phyloP scores from a whole-genome alignment of 2,329 filamentous ascomycete genomes.

The Scedosporium aurantiacum region DNA sequence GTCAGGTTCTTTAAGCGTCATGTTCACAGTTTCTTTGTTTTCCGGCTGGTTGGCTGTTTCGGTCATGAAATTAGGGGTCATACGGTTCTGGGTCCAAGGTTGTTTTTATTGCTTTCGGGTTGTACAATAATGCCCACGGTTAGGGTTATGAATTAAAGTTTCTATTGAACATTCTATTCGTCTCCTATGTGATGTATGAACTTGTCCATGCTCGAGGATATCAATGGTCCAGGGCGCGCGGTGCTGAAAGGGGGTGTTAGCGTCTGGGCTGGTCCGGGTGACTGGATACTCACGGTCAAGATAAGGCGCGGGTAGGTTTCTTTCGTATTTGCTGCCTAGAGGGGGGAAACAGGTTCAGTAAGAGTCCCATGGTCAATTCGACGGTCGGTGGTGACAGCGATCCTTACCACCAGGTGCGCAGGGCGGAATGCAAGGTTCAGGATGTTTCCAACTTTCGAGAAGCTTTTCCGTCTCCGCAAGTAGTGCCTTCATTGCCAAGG shows the following conservation, averaged over 20 bases:
- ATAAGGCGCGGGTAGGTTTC: constrained; percentile 73
- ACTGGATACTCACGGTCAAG: constrained; percentile 60
- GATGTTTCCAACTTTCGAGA: constrained; percentile 92
- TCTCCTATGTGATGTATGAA: too few species aligned
- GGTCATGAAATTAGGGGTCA: constrained; percentile 72
- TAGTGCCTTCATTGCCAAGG: constrained; percentile 50
- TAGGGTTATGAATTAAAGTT: constrained; percentile 53
- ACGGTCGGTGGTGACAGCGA: neutral
- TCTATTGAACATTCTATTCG: neutral
- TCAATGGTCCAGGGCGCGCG: neutral
- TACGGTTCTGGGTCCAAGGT: constrained; percentile 59
- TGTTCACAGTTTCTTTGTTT: constrained; percentile 45
- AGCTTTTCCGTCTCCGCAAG: constrained; percentile 81
- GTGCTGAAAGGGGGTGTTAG: neutral
- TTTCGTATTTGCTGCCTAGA: constrained; percentile 86
- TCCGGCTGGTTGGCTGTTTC: constrained; percentile 47
- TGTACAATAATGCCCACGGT: constrained; percentile 66
- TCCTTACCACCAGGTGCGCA: constrained; percentile 81
- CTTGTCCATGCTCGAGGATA: too few species aligned
- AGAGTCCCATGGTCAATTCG: neutral
- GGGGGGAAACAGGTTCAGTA: constrained; percentile 3
- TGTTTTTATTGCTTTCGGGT: constrained; percentile 49
- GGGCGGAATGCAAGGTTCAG: constrained; percentile 80
- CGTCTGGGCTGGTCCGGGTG: neutral
- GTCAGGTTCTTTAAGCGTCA: constrained; percentile 73